Percentiles rank a stretch among this genome's conserved stretches.
These are phyloP conservation scores for Abortiporus biennis DNA, from an alignment of 1,284 basidiomycete species.

Conservation along the genomic window DNA sequence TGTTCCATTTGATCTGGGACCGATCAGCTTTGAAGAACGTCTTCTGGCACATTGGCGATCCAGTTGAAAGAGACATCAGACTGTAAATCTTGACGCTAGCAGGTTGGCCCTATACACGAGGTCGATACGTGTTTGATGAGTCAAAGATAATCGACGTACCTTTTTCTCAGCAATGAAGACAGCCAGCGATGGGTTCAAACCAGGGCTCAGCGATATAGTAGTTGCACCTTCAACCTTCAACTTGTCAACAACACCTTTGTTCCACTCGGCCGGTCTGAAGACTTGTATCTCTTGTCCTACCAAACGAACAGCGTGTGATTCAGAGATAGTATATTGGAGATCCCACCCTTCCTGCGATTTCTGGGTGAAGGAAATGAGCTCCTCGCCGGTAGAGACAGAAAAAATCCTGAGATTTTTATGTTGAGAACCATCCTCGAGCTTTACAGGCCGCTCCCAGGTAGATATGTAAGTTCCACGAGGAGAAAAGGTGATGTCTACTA, in stretches of 20 bases:
- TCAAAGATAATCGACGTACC: constrained; percentile 31
- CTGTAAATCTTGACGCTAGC: constrained; percentile 86
- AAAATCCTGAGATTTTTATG: constrained; percentile 89
- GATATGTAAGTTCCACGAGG: constrained; percentile 89
- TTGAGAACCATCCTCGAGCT: constrained; percentile 76
- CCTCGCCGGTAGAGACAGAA: constrained; percentile 75
- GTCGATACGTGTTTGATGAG: neutral
- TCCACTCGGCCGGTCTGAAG: constrained; percentile 77
- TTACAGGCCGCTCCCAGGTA: constrained; percentile 89
- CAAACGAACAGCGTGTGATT: constrained; percentile 83
- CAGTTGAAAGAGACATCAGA: constrained; percentile 57
- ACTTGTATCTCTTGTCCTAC: constrained; percentile 86
- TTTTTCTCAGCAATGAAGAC: constrained; percentile 95
- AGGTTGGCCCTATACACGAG: constrained; percentile 68
- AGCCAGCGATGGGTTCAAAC: constrained; percentile 79
- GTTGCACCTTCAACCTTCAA: constrained; percentile 80
- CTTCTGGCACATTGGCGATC: constrained; percentile 71
- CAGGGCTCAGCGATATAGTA: constrained; percentile 73
- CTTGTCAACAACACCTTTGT: constrained; percentile 75
- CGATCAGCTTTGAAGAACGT: constrained; percentile 97
- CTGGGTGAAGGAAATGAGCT: constrained; percentile 78
- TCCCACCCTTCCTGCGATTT: constrained; percentile 84
- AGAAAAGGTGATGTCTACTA: constrained; percentile 86
- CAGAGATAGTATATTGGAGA: constrained; percentile 88
- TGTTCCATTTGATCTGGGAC: constrained; percentile 94